Base-by-base conservation (phyloP, 805 yeast species). In the Kazachstania viticola region DNA sequence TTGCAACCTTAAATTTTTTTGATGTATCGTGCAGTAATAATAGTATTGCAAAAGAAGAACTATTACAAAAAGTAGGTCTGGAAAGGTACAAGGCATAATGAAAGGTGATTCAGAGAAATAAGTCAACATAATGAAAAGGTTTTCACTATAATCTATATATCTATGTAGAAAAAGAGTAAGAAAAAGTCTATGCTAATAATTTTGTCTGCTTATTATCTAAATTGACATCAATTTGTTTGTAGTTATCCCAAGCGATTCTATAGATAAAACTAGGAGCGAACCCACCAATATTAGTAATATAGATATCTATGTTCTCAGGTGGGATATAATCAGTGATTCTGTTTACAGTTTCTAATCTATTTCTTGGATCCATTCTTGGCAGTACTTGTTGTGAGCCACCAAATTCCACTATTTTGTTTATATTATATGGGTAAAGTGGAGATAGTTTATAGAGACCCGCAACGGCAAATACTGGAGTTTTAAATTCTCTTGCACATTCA, bases 211-310 rank as follows among this genome's bases (percentile, higher is more conserved):
- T 32, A n/a, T 56, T 64, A 35, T 65, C 75, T 40, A 78, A 60
- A 45, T 66, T 67, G 37, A 72, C 82, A 61, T 91, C 97, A 47
- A 79, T 85, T 32, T 77, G 73, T 56, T 80, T 79, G 58, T 91
- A 91, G 59, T 88, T 84, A 58, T 91, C 98, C 62, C 87, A 72
- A 14, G 91, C 94, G 34, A 91, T 80, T 59, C 98, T 77, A 59
- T 91, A 91, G 33, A 91, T 80, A 61, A 91, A 91, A 46, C 88
- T 83, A 29, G 98, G 97, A 17, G 97, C 82, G 54, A 81, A 85
- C 12, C 97, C 97, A 30, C 97, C 98, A 58, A 87, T 73, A 54
- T 91, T 88, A 9, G 98, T 88, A 47, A 91, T 82, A 56, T 80
- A 84, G 38, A 91, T 84, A 57, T 91, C 96, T 40, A 91, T 81